Base-by-base conservation (phyloP, 2,329 filamentous ascomycete species). In the Verticillium klebahnii region DNA sequence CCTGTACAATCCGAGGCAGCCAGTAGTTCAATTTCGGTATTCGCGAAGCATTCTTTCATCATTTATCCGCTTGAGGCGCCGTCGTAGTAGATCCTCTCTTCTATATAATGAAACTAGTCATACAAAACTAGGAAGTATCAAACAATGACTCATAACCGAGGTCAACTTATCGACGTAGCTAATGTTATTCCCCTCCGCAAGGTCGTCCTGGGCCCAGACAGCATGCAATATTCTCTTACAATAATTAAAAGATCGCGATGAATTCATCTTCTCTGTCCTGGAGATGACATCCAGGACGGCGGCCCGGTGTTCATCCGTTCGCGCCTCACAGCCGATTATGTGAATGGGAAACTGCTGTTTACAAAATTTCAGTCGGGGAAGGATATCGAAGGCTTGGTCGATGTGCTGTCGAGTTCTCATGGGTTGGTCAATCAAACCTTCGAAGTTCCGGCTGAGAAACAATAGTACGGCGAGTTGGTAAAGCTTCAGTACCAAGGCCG, bases 161-260 rank as follows among this genome's bases (percentile, higher is more conserved):
- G 23, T 19, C 52, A 55, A 17, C 29, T 55, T 55, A 15, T 55
- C 52, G 12, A 12, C 14, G 11, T 55, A 55, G 29, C 29, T 23
- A 29, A 55, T 29, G 52, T 55, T 32, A n/a, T 8, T 8, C 71
- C 70, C 7, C 72, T 73, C 69, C 40, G 66, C 69, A 0, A 77
- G 65, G 56, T 77, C 74, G 4, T 74, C 68, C 55, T 77, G 75
- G 2, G 70, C 68, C 75, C 74, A 77, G 2, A 73, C 37, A 0
- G 68, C 66, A 50, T 73, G 60, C 1, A 77, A 14, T 4, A 75
- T 25, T 1, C 56, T 17, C 37, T 32, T n/a, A 8, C 70, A 70
- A 3, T 72, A 9, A 23, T 71, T 62, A 39, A 69, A 67, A 29
- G 5, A 73, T 31, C 2, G 70, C 68, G 37, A 73, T 68, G 58